Base-by-base conservation (phyloP, 495 filamentous ascomycete species). In the Penicilliopsis zonata region DNA sequence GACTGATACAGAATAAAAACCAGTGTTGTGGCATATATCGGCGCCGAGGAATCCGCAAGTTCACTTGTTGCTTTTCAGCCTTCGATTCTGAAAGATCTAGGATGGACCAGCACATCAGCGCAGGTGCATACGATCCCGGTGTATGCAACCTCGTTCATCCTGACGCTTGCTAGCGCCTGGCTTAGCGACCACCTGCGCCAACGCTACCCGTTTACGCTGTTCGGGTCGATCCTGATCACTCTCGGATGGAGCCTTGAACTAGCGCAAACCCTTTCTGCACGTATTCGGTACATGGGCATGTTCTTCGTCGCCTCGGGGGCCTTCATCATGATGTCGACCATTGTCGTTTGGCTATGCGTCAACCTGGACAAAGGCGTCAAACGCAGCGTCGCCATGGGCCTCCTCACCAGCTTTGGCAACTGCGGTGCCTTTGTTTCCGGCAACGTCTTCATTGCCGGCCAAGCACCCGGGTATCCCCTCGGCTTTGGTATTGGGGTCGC, bases 41-140 rank as follows among this genome's bases (percentile, higher is more conserved):
- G 30, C 31, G 32, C 53, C 16, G 52, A 48, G 1, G 49, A 55
- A 13, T 55, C 53, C 18, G 56, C 53, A 14, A 57, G 61, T 35
- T 39, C 52, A 18, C 43, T 55, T 3, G 38, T 42, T 4, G 59
- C 61, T 32, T 64, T 63, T 37, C 47, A 64, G 36, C 61, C 59
- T 0, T 64, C 56, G 4, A 62, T 67, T 28, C 36, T 65, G 14
- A 37, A 49, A 16, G 52, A 64, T 29, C 50, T 68, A 29, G 64
- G 64, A 8, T 68, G 49, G 45, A 47, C 48, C 1, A 43, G 50
- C 1, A 43, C 49, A 2, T 34, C 42, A 1, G 57, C 55, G 7
- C 56, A 67, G 27, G 38, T 65, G n/a, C 56, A 57, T 18, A 62
- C 50, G 10, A 57, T 64, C 16, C 60, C 64, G 3, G 47, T 62